Conservation (phyloP, 2,329 filamentous ascomycete genomes). For the Botryotinia narcissicola region DNA sequence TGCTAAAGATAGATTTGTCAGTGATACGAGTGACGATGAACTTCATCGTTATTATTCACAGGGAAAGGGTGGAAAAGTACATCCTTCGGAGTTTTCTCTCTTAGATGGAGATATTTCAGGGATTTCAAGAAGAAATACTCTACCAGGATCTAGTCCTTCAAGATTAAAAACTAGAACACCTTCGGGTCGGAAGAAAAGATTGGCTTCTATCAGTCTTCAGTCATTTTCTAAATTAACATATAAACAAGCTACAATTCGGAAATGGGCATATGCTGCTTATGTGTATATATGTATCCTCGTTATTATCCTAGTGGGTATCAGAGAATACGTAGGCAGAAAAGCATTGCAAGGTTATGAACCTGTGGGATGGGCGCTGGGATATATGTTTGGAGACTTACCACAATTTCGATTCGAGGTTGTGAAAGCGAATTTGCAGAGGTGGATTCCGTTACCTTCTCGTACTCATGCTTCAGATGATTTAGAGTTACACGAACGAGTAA, state of each 20-base stretch:
- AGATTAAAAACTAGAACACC: conserved; percentile 48
- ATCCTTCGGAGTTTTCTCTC: not conserved
- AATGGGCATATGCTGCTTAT: conserved; percentile 80
- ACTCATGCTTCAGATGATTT: not conserved
- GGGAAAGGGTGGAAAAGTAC: not conserved
- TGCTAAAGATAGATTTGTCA: conserved; percentile 23
- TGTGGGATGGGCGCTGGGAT: conserved; percentile 88
- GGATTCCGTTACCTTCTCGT: conserved; percentile 68
- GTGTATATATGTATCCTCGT: conserved; percentile 67
- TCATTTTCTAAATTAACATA: conserved; percentile 80
- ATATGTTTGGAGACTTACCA: conserved; percentile 77
- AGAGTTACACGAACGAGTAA: conserved; percentile 33
- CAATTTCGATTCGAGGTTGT: conserved; percentile 71
- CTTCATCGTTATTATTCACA: not conserved
- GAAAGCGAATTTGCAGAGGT: conserved; percentile 64
- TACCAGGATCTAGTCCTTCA: conserved; percentile 45
- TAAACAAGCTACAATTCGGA: conserved; percentile 70
- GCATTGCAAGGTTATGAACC: conserved; percentile 75
- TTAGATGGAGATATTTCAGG: conserved; percentile 2
- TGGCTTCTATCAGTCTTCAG: conserved; percentile 61
- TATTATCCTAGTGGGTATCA: conserved; percentile 69
- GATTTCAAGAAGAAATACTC: conserved; percentile 47
- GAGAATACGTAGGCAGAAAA: conserved; percentile 62
- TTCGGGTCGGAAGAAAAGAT: conserved; percentile 63
- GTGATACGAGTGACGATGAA: conserved; percentile 33